Evolutionary conservation across 2,329 filamentous ascomycete species (phyloP), one percentile per base, ranked within the genome.

Genomic region (Bipolaris victoriae): DNA sequence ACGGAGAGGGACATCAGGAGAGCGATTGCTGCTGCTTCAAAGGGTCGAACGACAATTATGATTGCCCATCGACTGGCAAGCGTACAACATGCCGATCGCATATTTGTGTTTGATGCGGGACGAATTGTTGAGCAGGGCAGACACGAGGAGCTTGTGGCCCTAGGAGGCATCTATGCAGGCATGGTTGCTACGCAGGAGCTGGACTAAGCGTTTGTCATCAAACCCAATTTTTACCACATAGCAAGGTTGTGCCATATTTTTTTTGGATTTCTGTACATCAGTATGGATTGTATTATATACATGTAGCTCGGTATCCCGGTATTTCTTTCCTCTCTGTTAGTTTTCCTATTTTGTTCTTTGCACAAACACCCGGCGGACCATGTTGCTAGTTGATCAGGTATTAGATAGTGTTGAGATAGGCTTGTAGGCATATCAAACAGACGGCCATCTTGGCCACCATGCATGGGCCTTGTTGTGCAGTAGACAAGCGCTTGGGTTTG

Each of bases 1-100:
- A 80, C 75, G 18, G 80, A 82, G 58, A 67, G 70, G 40, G 73
- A 76, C 26, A 74, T 82, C 24, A 78, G 79, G 41, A 69, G 70
- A 36, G 76, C 79, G 1, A 74, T 81, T 35, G 73, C 71, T 7
- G 75, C 74, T 18, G 79, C 78, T 13, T 73, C 77, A 4, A 69
- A 73, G 43, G 79, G 76, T 3, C 71, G 78, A 52, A 86, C 91
- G 1, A 90, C 90, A 59, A 80, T 95, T 3, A 89, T 90, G 2
- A 90, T 95, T 10, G 91, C 91, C 1, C 91, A 94, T 72, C 82
- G 90, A 13, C 79, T 94, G 47, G 88, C 88, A 0, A 94, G 89
- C 11, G 87, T 93, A 18, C 90, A 90, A 73, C 89, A 92, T 64
- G 89, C 90, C 1, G 88, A 94, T 72, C 79, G 88, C n/a, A 93